These are phyloP conservation scores for Pythium scleroteichum DNA, from an alignment of 352 stramenopile species.

Conservation along the genomic window DNA sequence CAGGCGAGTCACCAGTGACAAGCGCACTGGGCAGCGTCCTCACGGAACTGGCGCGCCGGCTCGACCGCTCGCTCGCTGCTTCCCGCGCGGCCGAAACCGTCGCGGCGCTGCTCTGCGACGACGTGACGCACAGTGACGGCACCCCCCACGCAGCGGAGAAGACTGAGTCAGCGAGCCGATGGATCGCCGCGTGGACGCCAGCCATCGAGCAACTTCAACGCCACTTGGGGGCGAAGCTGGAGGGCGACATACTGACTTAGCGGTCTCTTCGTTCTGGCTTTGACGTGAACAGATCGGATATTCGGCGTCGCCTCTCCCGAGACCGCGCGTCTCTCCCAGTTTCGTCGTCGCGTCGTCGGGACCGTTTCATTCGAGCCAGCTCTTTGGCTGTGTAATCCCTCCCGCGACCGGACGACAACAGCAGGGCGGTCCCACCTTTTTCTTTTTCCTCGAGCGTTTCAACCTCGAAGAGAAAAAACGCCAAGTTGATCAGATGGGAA, in stretches of 20 bases:
- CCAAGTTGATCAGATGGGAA: conserved; percentile 11
- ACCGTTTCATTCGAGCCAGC: conserved; percentile 26
- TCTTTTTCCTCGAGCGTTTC: conserved; percentile 24
- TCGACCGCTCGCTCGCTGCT: neutral
- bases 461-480: conserved; percentile 1
- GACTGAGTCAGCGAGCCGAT: neutral
- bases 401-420: conserved; percentile 17
- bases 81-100: conserved; percentile 10
- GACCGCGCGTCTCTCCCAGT: neutral
- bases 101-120: conserved; percentile 5
- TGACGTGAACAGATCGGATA: too few species aligned
- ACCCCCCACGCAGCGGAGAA: neutral
- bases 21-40: conserved; percentile 4
- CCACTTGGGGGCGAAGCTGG: neutral
- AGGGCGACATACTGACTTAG: neutral
- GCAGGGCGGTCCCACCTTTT: conserved; percentile 2
- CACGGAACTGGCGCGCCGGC: conserved; percentile 9
- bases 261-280: too few species aligned
- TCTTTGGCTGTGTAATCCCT: neutral
- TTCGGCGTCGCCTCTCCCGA: neutral
- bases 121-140: neutral
- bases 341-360: conserved; percentile 15
- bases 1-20: neutral
- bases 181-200: conserved; percentile 1
- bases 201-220: conserved; percentile 18